phyloP scores from a whole-genome alignment of 1,139 yeast genomes.

The Diutina pseudorugosa region DNA sequence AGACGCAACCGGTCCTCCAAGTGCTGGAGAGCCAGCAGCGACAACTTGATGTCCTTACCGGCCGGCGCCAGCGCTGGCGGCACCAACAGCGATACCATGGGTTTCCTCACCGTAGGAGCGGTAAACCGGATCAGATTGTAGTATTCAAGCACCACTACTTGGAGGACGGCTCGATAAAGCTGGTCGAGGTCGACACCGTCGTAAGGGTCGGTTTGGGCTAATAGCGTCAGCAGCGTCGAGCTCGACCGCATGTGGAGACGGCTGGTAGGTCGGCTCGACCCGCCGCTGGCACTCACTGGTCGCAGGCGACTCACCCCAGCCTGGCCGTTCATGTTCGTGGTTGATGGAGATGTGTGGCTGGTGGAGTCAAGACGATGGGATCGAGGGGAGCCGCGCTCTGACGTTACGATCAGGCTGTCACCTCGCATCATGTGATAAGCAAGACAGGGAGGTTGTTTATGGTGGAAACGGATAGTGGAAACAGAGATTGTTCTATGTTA shows the following conservation, averaged over 20 bases:
- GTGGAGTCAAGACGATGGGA: neutral
- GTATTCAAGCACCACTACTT: conserved; percentile 41
- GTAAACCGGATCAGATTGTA: conserved; percentile 46
- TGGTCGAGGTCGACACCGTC: conserved; percentile 16
- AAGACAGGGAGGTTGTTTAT: too few species aligned
- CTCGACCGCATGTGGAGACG: neutral
- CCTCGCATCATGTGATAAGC: neutral
- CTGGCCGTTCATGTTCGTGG: neutral
- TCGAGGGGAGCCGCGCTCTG: neutral
- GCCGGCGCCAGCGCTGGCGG: conserved; percentile 5
- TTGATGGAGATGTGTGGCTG: neutral
- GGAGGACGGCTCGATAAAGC: conserved; percentile 32
- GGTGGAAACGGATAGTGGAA: too few species aligned
- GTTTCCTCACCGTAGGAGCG: conserved; percentile 1
- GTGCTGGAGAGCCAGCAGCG: conserved; percentile 7
- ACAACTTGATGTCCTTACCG: conserved; percentile 7
- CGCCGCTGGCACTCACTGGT: neutral
- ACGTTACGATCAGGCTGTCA: neutral
- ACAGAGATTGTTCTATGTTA: too few species aligned
- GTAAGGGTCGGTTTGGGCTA: conserved; percentile 9
- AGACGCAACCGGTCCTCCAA: conserved; percentile 6
- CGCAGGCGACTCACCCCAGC: neutral
- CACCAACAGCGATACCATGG: conserved; percentile 6
- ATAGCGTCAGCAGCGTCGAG: neutral
- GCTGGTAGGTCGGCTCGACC: neutral